Base-by-base conservation (phyloP, 2,329 filamentous ascomycete species). In the Penicillium sp. region DNA sequence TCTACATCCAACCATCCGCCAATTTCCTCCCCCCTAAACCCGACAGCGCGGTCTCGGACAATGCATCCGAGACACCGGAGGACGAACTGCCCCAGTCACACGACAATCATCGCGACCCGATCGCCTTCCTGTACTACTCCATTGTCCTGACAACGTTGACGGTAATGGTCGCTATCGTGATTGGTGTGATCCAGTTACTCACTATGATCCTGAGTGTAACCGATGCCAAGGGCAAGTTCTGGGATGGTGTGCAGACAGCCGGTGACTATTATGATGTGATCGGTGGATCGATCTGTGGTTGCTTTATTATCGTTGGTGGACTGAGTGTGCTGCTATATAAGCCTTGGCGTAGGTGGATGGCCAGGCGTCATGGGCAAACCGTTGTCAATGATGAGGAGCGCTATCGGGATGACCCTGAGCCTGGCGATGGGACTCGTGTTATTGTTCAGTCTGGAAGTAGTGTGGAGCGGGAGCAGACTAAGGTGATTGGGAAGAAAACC, bases 81-180 rank as follows among this genome's bases (percentile, higher is more conserved):
- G 44, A 60, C 3, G 53, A 62, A 39, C 48, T 61, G 5, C 55
- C 55, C 1, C 60, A 62, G 29, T 60, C 58, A 1, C 57, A 56
- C 9, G 46, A 56, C 35, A 66, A 82, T 10, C 73, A 86, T 27
- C 84, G 95, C 49, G 91, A 97, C 63, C 80, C 81, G 1, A 82
- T 97, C n/a, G 90, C 91, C 0, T 91, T 96, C 41, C 74, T 95
- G 1, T 97, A 97, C 72, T 97, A 96, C 72, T 95, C 89, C 10
- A 87, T 92, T 58, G 87, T 95, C 0, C 78, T 95, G 25, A 95
- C 89, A 0, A 82, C 80, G 3, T 81, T 95, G 44, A 96, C 90
- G 0, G 87, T 95, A 23, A 72, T 87, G 4, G 89, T 95, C 0
- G 89, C 90, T 1, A 81, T 89, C 2, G 85, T 93, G 25, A 95